Conservation (phyloP, 1,284 basidiomycete species). For the Laetiporus sulphureus region DNA sequence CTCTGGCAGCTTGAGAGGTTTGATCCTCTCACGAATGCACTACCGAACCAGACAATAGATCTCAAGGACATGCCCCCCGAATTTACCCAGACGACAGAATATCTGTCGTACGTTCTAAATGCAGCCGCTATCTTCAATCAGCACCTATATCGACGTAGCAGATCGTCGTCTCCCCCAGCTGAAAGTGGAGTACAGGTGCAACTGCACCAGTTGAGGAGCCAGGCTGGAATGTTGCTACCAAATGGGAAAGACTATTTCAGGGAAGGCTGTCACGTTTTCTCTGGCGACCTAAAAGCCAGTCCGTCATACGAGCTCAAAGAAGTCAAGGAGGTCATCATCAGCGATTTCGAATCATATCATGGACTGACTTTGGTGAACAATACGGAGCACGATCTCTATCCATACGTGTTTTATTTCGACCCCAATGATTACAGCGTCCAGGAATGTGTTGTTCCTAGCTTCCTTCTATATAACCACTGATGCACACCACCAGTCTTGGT, state of each 20-base stretch:
- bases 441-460: background rate
- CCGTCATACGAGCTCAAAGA: background rate
- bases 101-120: constrained; percentile 1
- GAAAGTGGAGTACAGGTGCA: background rate
- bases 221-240: background rate
- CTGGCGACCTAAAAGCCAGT: too few relatives aligned
- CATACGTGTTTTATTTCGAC: constrained; percentile 11
- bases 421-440: constrained; percentile 7
- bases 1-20: background rate
- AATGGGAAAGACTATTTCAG: background rate
- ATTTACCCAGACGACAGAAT: too few relatives aligned
- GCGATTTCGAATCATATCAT: background rate
- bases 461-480: background rate
- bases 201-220: background rate
- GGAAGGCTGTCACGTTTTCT: background rate
- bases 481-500: constrained; percentile 1
- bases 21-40: background rate
- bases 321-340: constrained; percentile 2
- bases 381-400: constrained; percentile 4
- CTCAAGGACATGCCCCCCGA: background rate
- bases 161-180: background rate
- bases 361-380: constrained; percentile 4
- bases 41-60: background rate
- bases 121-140: constrained; percentile 3
- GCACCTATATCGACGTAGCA: background rate